phyloP scores from a whole-genome alignment of 495 filamentous ascomycete species.

The Annulohypoxylon stygium region DNA sequence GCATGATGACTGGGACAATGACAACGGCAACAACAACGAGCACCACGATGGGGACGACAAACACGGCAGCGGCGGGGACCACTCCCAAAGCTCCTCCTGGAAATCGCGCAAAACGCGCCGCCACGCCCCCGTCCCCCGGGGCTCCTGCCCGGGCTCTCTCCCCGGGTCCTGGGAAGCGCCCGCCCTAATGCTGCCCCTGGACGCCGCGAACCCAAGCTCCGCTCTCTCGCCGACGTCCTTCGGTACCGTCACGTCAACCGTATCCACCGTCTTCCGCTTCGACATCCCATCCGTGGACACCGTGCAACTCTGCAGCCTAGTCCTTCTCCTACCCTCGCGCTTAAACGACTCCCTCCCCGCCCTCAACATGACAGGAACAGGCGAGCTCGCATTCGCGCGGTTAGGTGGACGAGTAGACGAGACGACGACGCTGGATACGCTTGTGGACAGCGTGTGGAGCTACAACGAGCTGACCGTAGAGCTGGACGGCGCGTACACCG shows the following conservation, averaged over 20 bases:
- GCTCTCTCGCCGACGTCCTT: slow-evolving; percentile 67
- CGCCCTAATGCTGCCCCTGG: slow-evolving; percentile 75
- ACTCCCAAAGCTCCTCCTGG: neutral
- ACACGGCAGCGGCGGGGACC: neutral
- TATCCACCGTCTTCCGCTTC: slow-evolving; percentile 78
- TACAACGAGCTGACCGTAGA: slow-evolving; percentile 63
- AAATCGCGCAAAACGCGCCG: neutral
- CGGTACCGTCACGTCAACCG: slow-evolving; percentile 65
- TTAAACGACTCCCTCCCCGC: slow-evolving; percentile 65
- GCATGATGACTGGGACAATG: neutral
- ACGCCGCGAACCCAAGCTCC: slow-evolving; percentile 65
- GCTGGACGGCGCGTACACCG: slow-evolving; percentile 68
- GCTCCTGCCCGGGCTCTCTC: slow-evolving; percentile 65
- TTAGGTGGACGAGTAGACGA: slow-evolving; percentile 56
- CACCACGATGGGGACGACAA: too few species aligned
- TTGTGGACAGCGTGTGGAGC: slow-evolving; percentile 60
- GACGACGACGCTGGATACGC: slow-evolving; percentile 65
- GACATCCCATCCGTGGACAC: slow-evolving; percentile 67
- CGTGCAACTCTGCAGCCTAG: slow-evolving; percentile 71
- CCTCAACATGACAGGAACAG: slow-evolving; percentile 69
- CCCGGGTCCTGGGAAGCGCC: slow-evolving; percentile 70
- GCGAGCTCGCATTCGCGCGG: slow-evolving; percentile 66
- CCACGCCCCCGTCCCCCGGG: slow-evolving; percentile 53
- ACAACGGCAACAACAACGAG: neutral
- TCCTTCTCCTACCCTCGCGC: slow-evolving; percentile 74